Evolutionary conservation across 768 basidiomycete genomes (phyloP), one percentile per base, ranked within the genome.

Genomic region (Cystoderma amianthinum): DNA sequence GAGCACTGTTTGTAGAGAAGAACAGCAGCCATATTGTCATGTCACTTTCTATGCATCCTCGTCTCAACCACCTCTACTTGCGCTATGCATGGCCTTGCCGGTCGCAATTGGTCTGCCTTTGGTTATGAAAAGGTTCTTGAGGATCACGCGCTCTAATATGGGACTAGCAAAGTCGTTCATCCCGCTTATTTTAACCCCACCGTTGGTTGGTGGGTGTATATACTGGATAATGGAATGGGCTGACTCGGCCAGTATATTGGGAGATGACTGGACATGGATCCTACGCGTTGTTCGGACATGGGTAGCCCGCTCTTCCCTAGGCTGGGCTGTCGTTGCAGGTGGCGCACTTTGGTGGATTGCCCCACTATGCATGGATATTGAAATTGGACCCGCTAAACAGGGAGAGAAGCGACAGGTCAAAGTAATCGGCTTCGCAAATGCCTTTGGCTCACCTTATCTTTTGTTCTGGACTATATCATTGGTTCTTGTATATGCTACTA

Each of bases 1-100:
- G 36, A 89, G 86, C 56, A 95, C 93, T 0, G 78, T 92, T 6
- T 98, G 95, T 55, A 71, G 96, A 47, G 95, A 99, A 58, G 95
- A 98, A 55, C 95, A 97, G 59, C 82, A 88, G 30, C 82, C 90
- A 0, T 85, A 78, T 58, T 99, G 96, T 55, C 69, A 75, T 46
- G 84, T 93, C 41, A 94, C 95, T 1, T 98, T 94, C 65, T 96
- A 87, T 57, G 67, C 80, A 1, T 85, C 86, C 0, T 76, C 82
- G 0, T 72, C 82, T 6, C 62, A 80, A 0, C 79, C 86, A 5
- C 84, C 89, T 0, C 36, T 64, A 1, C 63, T 68, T 21, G 73
- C 84, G 5, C 62, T 92, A 17, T 44, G 76, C 15, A 57, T 82
- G n/a, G 68, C 77, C 12, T 53, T 84, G 5, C 78, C 77, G 1